Evolutionary conservation across 164 flowering plant species (phyloP), one percentile per base, ranked within the genome.

Genomic region (Chimonanthus salicifolius): DNA sequence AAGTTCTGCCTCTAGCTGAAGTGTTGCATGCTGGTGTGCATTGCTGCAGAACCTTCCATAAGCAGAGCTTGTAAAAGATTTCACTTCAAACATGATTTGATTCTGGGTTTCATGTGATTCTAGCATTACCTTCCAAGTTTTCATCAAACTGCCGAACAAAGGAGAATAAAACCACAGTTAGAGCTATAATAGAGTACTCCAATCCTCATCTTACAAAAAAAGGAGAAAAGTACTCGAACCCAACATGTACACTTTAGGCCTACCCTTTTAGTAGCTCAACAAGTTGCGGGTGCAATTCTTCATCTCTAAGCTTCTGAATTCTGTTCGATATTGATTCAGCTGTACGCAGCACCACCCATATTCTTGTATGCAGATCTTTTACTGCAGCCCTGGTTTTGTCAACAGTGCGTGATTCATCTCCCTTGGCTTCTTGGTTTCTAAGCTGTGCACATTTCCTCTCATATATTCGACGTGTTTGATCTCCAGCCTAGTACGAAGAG

Each of bases 91-190:
- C 75, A 92, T 81, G 47, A 94, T 89, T 72, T 85, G 86, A 75
- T 84, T 86, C 78, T 92, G 99, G 71, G 90, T 92, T 84, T 94
- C 94, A 75, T 94, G 99, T 67, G 85, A 86, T 75, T 92, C 95
- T 81, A 86, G 65, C 92, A 92, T 90, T 45, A 85, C 78, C 74
- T 83, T 86, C 97, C 97, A 94, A 68, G 87, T 84, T 58, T 70
- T 77, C 74, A 79, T 80, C 50, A 94, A 80, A 74, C 98, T 94
- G 96, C 86, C 80, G 33, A 75, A 75, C 7, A 8, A 67, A 68
- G 44, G 49, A 58, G 54, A 47, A 43, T 46, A 49, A 51, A 70
- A 16, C 74, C 51, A 63, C 21, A 72, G 60, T 16, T 54, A 54
- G 21, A 50, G n/a, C 60, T 54, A n/a, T n/a, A 15, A n/a, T 65